Base-by-base conservation (phyloP, 352 stramenopile species). In the Blastocystis sp. region DNA sequence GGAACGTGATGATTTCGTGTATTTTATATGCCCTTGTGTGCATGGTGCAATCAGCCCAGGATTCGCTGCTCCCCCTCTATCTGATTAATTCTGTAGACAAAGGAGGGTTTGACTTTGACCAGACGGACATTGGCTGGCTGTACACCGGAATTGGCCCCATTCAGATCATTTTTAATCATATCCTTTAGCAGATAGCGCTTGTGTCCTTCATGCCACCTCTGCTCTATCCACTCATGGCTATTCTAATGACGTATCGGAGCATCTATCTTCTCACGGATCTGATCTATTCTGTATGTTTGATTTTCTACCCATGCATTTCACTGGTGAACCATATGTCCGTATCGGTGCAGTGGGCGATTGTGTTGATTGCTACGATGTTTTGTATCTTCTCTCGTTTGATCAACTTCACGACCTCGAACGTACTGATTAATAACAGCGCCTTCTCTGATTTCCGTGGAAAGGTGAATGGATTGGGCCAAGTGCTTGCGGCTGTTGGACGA, bases 381-480 rank as follows among this genome's bases (percentile, higher is more conserved):
- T 47, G 54, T 77, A 79, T 88, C 55, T 45, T 76, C 43, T 39
- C 63, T 13, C 56, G 56, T 23, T 61, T 79, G 37, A 76, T 76
- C 66, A 88, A 79, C 43, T 79, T 76, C 63, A 88, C 77, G 6
- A 53, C 55, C 53, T 69, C 29, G 20, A 88, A 55, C 20, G 77
- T 88, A 3, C 34, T 88, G 11, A 88, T 88, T 39, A 88, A 61
- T 47, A 88, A 88, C 66, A 79, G 62, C 66, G 70, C 77, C 15
- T 88, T 61, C 15, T 3, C 43, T 15, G 77, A 88, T 29, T 88
- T 77, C 77, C 53, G 77, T 26, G 77, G 56, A 1, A 88, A 77
- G 29, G 77, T 88, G 4, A 88, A 88, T 43, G 77, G 77, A 23
- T 29, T 88, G 1, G 77, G 77, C 6, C 77, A 88, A 29, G 77